Conservation (phyloP, 176 grass and related monocot genomes). For the Saccharum officinarum region DNA sequence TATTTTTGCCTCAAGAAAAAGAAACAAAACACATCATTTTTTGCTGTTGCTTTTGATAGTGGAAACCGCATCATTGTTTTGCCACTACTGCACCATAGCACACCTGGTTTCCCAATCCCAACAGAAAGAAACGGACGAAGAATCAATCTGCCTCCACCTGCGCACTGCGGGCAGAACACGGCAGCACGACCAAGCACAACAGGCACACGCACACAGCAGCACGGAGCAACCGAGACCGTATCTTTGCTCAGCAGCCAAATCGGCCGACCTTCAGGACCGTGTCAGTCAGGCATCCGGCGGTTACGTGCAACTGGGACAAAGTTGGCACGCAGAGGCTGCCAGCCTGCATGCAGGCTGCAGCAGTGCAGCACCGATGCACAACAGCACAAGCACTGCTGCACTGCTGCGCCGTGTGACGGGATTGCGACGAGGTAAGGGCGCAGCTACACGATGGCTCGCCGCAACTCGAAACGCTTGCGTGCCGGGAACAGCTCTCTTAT, state of each 20-base stretch:
- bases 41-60: not conserved
- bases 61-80: no score
- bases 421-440: no score
- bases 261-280: not conserved
- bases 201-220: not conserved
- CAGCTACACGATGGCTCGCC: no score
- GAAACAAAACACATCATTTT: not conserved
- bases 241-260: not conserved
- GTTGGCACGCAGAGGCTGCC: not conserved
- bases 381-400: no score
- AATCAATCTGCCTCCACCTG: not conserved
- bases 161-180: not conserved
- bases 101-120: not conserved
- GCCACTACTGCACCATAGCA: not conserved
- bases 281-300: conserved; percentile 15
- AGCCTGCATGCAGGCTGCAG: not conserved
- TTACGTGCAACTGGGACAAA: conserved; percentile 34
- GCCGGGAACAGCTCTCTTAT: no score
- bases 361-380: not conserved
- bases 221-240: not conserved
- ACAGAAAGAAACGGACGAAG: not conserved
- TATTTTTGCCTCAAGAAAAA: no score
- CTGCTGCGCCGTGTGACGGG: no score
- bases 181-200: not conserved
- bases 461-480: no score